Conservation (phyloP, 495 filamentous ascomycete genomes). For the Hamigera avellanea region DNA sequence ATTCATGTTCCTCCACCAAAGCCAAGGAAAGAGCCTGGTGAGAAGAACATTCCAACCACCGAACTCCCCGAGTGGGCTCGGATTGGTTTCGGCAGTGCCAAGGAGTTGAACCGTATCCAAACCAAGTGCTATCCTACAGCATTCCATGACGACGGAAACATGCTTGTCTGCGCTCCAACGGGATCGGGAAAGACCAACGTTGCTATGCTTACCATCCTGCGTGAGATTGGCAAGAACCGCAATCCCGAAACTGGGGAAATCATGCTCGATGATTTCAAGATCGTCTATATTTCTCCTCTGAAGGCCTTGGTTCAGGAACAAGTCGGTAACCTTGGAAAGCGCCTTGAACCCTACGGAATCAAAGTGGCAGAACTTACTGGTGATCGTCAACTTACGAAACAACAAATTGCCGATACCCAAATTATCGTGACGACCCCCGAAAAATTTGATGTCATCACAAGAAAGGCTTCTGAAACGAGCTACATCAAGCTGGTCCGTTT, state of each 20-base stretch:
- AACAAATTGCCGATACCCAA: constrained; percentile 95
- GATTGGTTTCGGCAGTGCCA: constrained; percentile 66
- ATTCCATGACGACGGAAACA: constrained; percentile 91
- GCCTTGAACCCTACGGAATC: constrained; percentile 84
- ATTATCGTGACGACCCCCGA: constrained; percentile 98
- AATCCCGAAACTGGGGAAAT: constrained; percentile 81
- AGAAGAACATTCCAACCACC: constrained; percentile 67
- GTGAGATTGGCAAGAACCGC: constrained; percentile 92
- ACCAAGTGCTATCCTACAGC: constrained; percentile 83
- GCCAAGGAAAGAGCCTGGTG: constrained; percentile 65
- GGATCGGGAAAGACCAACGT: constrained; percentile 99
- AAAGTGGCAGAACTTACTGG: constrained; percentile 88
- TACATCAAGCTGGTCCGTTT: constrained; percentile 95
- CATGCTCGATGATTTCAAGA: constrained; percentile 92
- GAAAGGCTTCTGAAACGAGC: constrained; percentile 92
- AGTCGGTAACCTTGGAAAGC: constrained; percentile 89
- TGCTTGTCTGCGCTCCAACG: constrained; percentile 94
- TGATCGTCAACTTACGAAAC: constrained; percentile 96
- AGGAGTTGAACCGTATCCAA: constrained; percentile 88
- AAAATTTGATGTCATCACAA: constrained; percentile 98
- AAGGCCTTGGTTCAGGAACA: constrained; percentile 96
- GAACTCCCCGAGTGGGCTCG: constrained; percentile 90
- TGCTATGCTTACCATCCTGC: constrained; percentile 90
- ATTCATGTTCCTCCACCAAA: constrained; percentile 93
- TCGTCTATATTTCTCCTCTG: constrained; percentile 86